Evolutionary conservation across 1,139 yeast genomes (phyloP).

Genomic region (Candida frijolesensis): DNA sequence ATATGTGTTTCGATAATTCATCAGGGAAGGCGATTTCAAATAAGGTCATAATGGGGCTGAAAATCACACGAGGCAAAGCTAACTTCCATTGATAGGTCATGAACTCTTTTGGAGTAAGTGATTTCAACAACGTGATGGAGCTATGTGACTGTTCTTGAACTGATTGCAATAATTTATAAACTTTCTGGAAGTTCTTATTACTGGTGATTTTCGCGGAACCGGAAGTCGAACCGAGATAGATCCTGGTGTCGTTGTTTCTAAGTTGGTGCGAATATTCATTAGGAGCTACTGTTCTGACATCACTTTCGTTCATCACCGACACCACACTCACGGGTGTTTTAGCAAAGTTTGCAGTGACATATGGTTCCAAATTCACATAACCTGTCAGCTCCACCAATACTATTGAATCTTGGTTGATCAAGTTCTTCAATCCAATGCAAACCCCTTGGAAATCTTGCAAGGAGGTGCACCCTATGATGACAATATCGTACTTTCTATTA

Average conservation of each 20-base stretch:
- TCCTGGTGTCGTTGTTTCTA: constrained; percentile 37
- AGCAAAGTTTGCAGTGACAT: constrained; percentile 44
- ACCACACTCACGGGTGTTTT: constrained; percentile 37
- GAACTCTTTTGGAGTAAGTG: constrained; percentile 58
- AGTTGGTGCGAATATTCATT: constrained; percentile 30
- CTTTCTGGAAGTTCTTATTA: constrained; percentile 26
- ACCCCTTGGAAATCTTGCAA: constrained; percentile 44
- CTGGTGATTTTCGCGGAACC: constrained; percentile 14
- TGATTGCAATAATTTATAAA: constrained; percentile 36
- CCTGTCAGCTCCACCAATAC: constrained; percentile 71
- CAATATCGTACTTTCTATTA: constrained; percentile 32
- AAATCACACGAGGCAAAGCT: constrained; percentile 75
- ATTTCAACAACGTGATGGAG: constrained; percentile 47
- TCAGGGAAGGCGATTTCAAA: constrained; percentile 71
- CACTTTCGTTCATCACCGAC: constrained; percentile 68
- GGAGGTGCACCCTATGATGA: constrained; percentile 38
- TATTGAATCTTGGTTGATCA: constrained; percentile 39
- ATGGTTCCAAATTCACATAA: constrained; percentile 71
- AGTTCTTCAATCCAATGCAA: constrained; percentile 29
- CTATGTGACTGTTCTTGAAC: constrained; percentile 36
- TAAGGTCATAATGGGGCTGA: constrained; percentile 72
- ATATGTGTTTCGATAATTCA: constrained; percentile 60
- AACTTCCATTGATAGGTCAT: constrained; percentile 81
- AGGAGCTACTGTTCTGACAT: constrained; percentile 45
- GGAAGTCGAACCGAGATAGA: constrained; percentile 41